A percentile compares a stretch with the other conserved stretches of the same genome.
phyloP scores from a whole-genome alignment of 441 rosid species.

The Brassica hybrid region DNA sequence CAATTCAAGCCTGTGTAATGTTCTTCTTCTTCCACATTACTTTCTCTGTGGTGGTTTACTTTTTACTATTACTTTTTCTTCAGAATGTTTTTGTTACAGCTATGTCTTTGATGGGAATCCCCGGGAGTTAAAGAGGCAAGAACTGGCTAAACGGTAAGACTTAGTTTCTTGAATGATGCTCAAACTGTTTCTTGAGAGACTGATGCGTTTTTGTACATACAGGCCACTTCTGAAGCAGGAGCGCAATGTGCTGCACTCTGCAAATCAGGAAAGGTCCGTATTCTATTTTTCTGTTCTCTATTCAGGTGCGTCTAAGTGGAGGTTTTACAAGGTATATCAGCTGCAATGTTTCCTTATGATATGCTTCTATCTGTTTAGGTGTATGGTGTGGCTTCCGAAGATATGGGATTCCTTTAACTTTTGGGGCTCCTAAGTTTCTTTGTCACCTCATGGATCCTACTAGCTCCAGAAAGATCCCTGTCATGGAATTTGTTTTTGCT shows the following conservation, averaged over 20 bases:
- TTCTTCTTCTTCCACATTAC: no score
- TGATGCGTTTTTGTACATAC: slow-evolving; percentile 41
- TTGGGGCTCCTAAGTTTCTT: slow-evolving; percentile 92
- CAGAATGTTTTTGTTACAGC: slow-evolving; percentile 47
- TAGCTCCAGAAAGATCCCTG: slow-evolving; percentile 92
- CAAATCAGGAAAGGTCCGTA: slow-evolving; percentile 75
- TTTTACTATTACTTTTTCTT: background rate
- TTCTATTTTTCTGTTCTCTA: slow-evolving; percentile 11
- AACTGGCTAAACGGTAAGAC: slow-evolving; percentile 84
- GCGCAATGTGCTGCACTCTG: slow-evolving; percentile 96
- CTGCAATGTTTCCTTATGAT: slow-evolving; percentile 15
- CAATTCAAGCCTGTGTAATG: slow-evolving; percentile 77
- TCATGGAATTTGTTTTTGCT: slow-evolving; percentile 72
- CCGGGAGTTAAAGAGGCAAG: slow-evolving; percentile 90
- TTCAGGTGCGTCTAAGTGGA: background rate
- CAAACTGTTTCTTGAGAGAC: background rate
- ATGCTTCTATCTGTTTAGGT: slow-evolving; percentile 52
- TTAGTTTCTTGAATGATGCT: slow-evolving; percentile 1
- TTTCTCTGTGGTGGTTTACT: background rate
- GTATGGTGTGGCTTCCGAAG: slow-evolving; percentile 98
- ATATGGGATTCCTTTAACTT: slow-evolving; percentile 95
- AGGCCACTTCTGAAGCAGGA: slow-evolving; percentile 98
- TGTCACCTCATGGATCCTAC: slow-evolving; percentile 96
- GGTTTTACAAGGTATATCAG: background rate
- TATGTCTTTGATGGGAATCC: slow-evolving; percentile 96